These are phyloP conservation scores for Paramecium biaurelia DNA, from an alignment of 73 alveolate genomes.

Conservation along the genomic window DNA sequence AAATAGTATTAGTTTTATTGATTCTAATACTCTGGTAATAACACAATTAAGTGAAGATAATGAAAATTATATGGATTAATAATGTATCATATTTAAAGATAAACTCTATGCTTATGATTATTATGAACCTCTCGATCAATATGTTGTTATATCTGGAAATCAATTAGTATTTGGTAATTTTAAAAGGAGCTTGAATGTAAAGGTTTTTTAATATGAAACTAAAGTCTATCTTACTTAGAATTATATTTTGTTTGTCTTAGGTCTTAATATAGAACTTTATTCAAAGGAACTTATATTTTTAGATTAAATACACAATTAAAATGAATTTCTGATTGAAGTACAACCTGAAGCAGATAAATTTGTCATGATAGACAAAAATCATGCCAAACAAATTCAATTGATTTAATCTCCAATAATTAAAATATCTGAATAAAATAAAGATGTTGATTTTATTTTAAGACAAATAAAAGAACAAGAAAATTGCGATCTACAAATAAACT, in stretches of 20 bases:
- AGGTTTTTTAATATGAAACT: background rate
- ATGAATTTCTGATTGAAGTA: background rate
- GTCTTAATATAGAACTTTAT: background rate
- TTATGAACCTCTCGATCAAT: background rate
- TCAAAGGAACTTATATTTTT: background rate
- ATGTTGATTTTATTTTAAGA: background rate
- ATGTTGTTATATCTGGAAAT: background rate
- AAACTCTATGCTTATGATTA: background rate
- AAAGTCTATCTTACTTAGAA: background rate
- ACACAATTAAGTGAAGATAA: background rate
- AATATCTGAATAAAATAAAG: background rate
- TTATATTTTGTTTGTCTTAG: background rate
- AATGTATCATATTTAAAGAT: background rate
- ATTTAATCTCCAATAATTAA: background rate
- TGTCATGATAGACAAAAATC: background rate
- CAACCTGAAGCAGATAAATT: background rate
- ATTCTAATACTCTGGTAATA: background rate
- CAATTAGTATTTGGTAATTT: background rate
- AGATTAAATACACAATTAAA: background rate
- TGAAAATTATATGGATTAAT: background rate
- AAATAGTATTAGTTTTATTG: background rate
- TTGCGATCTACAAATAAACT: background rate
- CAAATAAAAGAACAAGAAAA: background rate
- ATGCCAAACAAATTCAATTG: background rate
- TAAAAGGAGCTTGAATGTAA: background rate